These are phyloP conservation scores for Ascomycota sp. DNA, from an alignment of 2,329 filamentous ascomycete species.

Conservation along the genomic window DNA sequence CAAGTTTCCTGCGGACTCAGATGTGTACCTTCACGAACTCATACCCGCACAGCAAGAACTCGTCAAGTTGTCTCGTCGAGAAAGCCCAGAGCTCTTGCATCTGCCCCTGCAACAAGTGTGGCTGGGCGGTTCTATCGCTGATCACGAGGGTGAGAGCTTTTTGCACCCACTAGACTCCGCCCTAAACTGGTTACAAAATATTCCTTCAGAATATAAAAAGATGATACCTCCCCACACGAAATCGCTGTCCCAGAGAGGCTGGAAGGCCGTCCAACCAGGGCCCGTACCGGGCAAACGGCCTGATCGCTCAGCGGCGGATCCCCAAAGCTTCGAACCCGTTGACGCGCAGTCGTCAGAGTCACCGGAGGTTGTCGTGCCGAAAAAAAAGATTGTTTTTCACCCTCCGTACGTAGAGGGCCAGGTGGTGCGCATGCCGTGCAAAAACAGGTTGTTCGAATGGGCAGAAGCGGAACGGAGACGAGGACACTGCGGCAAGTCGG, in stretches of 20 bases:
- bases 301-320: neutral
- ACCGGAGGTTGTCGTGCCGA: slow-evolving; percentile 4
- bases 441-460: slow-evolving; percentile 22
- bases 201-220: slow-evolving; percentile 11
- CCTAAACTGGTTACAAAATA: slow-evolving; percentile 13
- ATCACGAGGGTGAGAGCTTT: slow-evolving; percentile 3
- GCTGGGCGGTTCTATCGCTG: slow-evolving; percentile 16
- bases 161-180: slow-evolving; percentile 20
- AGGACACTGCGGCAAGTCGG: slow-evolving; percentile 1
- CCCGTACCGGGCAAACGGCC: slow-evolving; percentile 1
- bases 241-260: slow-evolving; percentile 14
- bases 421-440: slow-evolving; percentile 10
- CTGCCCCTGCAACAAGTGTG: slow-evolving; percentile 20
- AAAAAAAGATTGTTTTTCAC: slow-evolving; percentile 21
- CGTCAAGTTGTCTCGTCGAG: slow-evolving; percentile 15
- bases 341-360: slow-evolving; percentile 1
- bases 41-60: slow-evolving; percentile 22
- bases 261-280: slow-evolving; percentile 11
- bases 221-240: slow-evolving; percentile 14
- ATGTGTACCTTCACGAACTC: slow-evolving; percentile 14
- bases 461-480: slow-evolving; percentile 6
- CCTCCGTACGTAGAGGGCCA: slow-evolving; percentile 15
- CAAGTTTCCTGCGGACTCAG: slow-evolving; percentile 5
- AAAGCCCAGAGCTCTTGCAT: slow-evolving; percentile 6
- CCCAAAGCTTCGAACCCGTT: neutral